phyloP scores from a whole-genome alignment of 768 basidiomycete species.

The Auricularia sp. region DNA sequence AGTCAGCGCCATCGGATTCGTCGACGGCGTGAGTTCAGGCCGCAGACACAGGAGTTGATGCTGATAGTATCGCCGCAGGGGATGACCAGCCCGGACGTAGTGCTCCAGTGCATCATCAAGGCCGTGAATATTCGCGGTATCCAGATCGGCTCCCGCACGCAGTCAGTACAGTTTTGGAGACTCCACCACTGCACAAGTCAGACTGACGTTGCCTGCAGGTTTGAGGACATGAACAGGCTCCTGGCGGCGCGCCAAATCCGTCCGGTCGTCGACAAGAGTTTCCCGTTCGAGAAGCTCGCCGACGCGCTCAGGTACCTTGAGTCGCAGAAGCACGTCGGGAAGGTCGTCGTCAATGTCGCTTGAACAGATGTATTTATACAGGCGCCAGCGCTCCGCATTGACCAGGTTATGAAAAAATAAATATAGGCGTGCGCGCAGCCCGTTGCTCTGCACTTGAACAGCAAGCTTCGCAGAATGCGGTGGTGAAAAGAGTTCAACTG shows the following conservation, averaged over 20 bases:
- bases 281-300: conserved; percentile 41
- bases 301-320: conserved; percentile 45
- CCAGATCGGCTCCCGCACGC: conserved; percentile 47
- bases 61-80: no score
- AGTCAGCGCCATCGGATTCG: conserved; percentile 41
- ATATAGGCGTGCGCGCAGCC: no score
- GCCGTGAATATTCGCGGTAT: conserved; percentile 40
- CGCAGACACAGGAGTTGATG: neutral
- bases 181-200: no score
- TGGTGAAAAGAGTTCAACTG: no score
- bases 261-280: conserved; percentile 51
- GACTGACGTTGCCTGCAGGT: conserved; percentile 22
- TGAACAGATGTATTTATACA: neutral
- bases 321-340: conserved; percentile 50
- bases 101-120: conserved; percentile 27
- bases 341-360: conserved; percentile 48
- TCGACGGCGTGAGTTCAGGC: conserved; percentile 27
- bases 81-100: conserved; percentile 11
- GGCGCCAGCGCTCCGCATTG: no score
- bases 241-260: conserved; percentile 34
- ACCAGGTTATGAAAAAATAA: no score
- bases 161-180: conserved; percentile 28
- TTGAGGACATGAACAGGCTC: conserved; percentile 43
- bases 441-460: no score
- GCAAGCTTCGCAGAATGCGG: no score